Base-by-base conservation (phyloP, 441 rosid species). In the Gossypium schwendimanii region DNA sequence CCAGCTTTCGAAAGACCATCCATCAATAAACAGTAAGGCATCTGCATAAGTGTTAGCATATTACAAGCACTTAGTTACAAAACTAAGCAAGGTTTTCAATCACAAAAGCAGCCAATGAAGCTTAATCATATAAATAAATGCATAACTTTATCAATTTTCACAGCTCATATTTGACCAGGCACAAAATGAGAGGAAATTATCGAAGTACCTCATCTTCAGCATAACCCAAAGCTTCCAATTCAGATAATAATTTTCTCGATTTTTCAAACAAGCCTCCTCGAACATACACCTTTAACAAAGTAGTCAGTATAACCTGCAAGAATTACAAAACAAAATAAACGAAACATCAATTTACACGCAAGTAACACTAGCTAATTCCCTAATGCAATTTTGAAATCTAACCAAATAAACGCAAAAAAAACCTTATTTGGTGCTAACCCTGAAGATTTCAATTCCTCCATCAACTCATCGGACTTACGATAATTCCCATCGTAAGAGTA, bases 241-340 rank as follows among this genome's bases (percentile, higher is more conserved):
- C 85, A 52, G 83, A 72, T 20, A 94, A 82, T 70, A 91, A 78
- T 72, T 85, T 86, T 73, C 85, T 87, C 33, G 99, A 87, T 76
- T 88, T 89, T n/a, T 91, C 96, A 87, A 92, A 92, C 82, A 94
- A 77, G 31, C 95, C 94, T 78, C 97, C 97, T 87, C 87, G 86
- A 20, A 89, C 89, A 74, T 94, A 91, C 7, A 86, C 98, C 82
- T 94, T 94, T 49, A 94, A 81, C 74, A 94, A 74, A 64, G 96
- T 94, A 68, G 98, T 92, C 87, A 90, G 76, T 76, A 91, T 84
- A 72, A 94, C 96, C 98, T 94, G 89, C 75, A 84, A 72, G 69
- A 54, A 73, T 72, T 79, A 57, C 72, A 79, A 23, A 39, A 73
- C 8, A 20, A 73, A 18, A 57, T 21, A 9, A 70, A 20, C 1